These are phyloP conservation scores for Diaporthe sp. DNA, from an alignment of 2,329 filamentous ascomycete genomes.

Conservation along the genomic window DNA sequence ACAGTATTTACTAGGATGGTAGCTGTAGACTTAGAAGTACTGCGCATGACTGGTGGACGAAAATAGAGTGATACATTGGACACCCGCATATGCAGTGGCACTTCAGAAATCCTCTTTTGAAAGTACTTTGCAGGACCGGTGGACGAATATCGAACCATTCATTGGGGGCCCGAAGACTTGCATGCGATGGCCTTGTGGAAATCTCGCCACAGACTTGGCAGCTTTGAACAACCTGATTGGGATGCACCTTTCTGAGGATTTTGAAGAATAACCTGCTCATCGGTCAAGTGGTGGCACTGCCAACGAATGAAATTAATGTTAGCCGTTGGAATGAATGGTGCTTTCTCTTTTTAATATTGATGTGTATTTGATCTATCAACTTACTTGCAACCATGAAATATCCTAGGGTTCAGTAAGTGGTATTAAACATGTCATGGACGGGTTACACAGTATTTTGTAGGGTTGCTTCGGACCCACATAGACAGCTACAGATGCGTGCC, in stretches of 20 bases:
- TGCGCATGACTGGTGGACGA: neutral
- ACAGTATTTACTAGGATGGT: neutral
- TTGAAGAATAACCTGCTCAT: neutral
- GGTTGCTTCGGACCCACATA: neutral
- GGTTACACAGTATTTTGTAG: neutral
- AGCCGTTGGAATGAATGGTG: neutral
- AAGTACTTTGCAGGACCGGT: neutral
- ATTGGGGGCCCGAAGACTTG: neutral
- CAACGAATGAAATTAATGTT: neutral
- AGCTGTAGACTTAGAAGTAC: neutral
- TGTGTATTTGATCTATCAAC: constrained; percentile 2
- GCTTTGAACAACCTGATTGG: neutral
- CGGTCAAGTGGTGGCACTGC: neutral
- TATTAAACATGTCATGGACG: neutral
- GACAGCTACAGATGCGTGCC: neutral
- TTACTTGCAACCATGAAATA: neutral
- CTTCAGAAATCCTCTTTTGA: neutral
- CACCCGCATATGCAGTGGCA: neutral
- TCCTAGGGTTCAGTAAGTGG: neutral
- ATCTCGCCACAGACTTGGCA: neutral
- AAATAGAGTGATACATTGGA: neutral
- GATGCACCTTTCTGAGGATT: neutral
- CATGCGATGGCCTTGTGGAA: neutral
- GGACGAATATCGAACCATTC: neutral
- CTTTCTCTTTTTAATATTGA: neutral